Evolutionary conservation across 805 yeast species (phyloP), one percentile per base, ranked within the genome.

Genomic region (Candida maris): DNA sequence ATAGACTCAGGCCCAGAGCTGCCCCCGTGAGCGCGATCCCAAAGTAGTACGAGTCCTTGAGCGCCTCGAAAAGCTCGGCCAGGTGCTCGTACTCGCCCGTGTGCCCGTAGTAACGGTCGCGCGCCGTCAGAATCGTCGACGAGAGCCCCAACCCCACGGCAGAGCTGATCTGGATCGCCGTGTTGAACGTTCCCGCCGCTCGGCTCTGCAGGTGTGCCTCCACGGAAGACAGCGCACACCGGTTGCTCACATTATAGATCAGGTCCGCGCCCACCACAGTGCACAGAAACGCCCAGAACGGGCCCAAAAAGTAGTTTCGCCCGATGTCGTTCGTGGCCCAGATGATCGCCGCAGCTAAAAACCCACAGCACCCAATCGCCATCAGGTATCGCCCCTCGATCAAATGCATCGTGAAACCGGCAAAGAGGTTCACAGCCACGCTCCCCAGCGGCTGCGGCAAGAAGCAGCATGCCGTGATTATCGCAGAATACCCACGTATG

Each of bases 131-230:
- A 30, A 71, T 55, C 0, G 75, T 66, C 13, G 67, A 52, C 1
- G 70, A 54, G 2, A 69, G 44, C 15, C 73, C 70, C 4, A 71
- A 51, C 0, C 73, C 73, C 4, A 71, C 54, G 4, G 72, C 53
- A 1, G 65, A 56, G 27, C 70, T 54, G 19, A 72, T 39, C 38
- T 70, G 73, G 18, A 61, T 44, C 24, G 64, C 52, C 1, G 75
- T 71, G 42, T 68, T 71, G 44, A 71, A 71, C 3, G 71, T 57
- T n/a, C 76, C 75, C 3, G 72, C 72, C 4, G 75, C 77, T 12
- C 71, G 49, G 31, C 71, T 62, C 39, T 70, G 75, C 16, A 65
- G 48, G 12, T 51, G 37, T 24, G 50, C 48, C 18, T 63, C 57
- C 10, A 72, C 73, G 1, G 72, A 56, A 4, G 66, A 59, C 27